Base-by-base conservation (phyloP, 768 basidiomycete genomes). In the Phlebiopsis flavidoalba region DNA sequence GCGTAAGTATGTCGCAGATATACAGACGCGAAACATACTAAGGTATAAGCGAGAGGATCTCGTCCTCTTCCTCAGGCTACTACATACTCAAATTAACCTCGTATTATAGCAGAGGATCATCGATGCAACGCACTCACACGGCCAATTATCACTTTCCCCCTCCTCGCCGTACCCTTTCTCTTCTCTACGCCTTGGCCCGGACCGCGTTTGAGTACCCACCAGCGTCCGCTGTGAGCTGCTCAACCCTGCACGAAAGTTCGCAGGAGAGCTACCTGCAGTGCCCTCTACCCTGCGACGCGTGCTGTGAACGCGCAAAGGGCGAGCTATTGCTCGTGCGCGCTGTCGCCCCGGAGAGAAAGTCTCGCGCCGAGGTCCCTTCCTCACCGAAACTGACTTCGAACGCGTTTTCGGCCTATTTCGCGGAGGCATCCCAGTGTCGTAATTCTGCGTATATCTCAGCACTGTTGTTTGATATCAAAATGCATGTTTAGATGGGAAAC, bases 311-410 rank as follows among this genome's bases (percentile, higher is more conserved):
- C 48, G 54, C 33, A 62, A 47, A 31, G 56, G 57, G 54, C 36
- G 43, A 43, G 31, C 17, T 14, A 37, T 35, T 53, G 50, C 47
- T 53, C 49, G 53, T 52, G n/a, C 57, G 52, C 53, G 24, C 53
- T n/a, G 19, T 31, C 26, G 6, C 31, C 26, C 49, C 22, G 43
- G 10, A 51, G 45, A 6, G 61, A n/a, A 21, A 36, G 57, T 26
- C 8, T 47, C n/a, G 58, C 50, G 45, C 0, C 26, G 57, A 24
- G 47, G 63, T 49, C 3, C 68, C 66, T 57, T 82, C 80, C 11
- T 73, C 76, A 0, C 78, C 77, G 61, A 82, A 87, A 10, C 81
- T 80, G 11, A 85, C 73, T 12, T 84, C 82, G 47, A 79, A 81
- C 2, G 87, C 86, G 5, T 73, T n/a, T n/a, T 79, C 0, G 81